phyloP scores from a whole-genome alignment of 306 rosid genomes.

The Trifolium dubium region DNA sequence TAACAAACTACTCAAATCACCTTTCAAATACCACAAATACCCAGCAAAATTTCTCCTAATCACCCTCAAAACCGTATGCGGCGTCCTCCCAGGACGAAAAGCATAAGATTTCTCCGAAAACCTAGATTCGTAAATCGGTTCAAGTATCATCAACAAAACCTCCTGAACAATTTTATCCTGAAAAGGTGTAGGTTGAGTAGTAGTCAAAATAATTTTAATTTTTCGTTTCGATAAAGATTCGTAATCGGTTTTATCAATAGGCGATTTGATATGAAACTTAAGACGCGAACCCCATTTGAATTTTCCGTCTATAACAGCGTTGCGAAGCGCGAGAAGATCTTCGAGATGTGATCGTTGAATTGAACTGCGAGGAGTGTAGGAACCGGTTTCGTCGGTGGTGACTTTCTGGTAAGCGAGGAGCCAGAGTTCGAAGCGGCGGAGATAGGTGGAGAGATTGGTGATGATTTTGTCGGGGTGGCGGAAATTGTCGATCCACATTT shows the following conservation, averaged over 20 bases:
- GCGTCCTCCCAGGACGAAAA: constrained; percentile 80
- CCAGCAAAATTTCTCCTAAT: constrained; percentile 85
- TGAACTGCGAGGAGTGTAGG: constrained; percentile 70
- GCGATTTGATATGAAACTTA: constrained; percentile 72
- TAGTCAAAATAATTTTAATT: constrained; percentile 70
- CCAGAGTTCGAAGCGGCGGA: constrained; percentile 87
- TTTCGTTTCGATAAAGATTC: constrained; percentile 78
- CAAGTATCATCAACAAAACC: constrained; percentile 76
- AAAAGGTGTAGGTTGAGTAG: constrained; percentile 80
- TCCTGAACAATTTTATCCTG: constrained; percentile 90
- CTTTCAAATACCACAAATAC: constrained; percentile 87
- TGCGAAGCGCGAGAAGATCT: constrained; percentile 78
- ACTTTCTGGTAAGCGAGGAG: constrained; percentile 89
- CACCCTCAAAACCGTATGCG: constrained; percentile 78
- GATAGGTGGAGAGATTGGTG: constrained; percentile 65
- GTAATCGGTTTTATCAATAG: constrained; percentile 72
- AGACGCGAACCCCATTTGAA: constrained; percentile 89
- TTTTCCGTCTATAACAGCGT: constrained; percentile 76
- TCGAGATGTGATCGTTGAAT: constrained; percentile 66
- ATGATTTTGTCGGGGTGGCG: constrained; percentile 65
- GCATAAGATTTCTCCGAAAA: constrained; percentile 74
- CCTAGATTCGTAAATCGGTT: constrained; percentile 80
- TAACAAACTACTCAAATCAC: constrained; percentile 77
- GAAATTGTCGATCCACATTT: constrained; percentile 85
- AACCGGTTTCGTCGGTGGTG: constrained; percentile 80